These are phyloP conservation scores for Coemansia sp. DNA, from an alignment of 192 early-diverging fungal genomes.

Conservation along the genomic window DNA sequence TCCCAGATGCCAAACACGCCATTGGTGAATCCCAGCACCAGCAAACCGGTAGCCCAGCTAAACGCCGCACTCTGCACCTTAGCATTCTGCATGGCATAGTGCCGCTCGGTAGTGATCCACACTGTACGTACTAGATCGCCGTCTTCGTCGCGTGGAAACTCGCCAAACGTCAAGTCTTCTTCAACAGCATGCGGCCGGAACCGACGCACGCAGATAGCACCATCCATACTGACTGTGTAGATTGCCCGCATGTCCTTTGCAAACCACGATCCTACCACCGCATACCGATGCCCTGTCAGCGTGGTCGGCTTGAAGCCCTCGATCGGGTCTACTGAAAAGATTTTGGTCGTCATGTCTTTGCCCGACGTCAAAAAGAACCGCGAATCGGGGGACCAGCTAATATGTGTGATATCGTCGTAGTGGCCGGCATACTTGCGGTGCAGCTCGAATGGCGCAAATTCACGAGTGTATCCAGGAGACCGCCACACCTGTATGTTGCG, in stretches of 20 bases:
- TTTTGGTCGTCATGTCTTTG: conserved; percentile 46
- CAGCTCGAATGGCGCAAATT: conserved; percentile 90
- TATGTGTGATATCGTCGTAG: conserved; percentile 77
- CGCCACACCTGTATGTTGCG: conserved; percentile 86
- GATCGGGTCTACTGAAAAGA: conserved; percentile 57
- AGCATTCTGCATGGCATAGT: conserved; percentile 80
- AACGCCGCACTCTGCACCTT: conserved; percentile 80
- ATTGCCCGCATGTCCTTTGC: conserved; percentile 46
- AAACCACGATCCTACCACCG: conserved; percentile 80
- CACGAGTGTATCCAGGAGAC: conserved; percentile 85
- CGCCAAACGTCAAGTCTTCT: conserved; percentile 59
- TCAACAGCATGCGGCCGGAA: conserved; percentile 53
- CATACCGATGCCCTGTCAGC: conserved; percentile 81
- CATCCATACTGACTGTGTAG: conserved; percentile 87
- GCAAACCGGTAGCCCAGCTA: conserved; percentile 64
- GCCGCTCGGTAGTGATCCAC: conserved; percentile 57
- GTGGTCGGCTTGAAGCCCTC: conserved; percentile 71
- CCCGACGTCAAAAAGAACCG: conserved; percentile 56
- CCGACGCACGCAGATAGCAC: conserved; percentile 81
- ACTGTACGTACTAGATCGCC: conserved; percentile 32
- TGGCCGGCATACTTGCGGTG: conserved; percentile 76
- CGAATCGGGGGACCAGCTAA: conserved; percentile 88
- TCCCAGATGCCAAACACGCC: conserved; percentile 99
- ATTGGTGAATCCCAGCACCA: conserved; percentile 88
- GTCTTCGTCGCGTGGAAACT: conserved; percentile 54